These are phyloP conservation scores for Leccinum obscurum DNA, from an alignment of 768 basidiomycete genomes.

Conservation along the genomic window DNA sequence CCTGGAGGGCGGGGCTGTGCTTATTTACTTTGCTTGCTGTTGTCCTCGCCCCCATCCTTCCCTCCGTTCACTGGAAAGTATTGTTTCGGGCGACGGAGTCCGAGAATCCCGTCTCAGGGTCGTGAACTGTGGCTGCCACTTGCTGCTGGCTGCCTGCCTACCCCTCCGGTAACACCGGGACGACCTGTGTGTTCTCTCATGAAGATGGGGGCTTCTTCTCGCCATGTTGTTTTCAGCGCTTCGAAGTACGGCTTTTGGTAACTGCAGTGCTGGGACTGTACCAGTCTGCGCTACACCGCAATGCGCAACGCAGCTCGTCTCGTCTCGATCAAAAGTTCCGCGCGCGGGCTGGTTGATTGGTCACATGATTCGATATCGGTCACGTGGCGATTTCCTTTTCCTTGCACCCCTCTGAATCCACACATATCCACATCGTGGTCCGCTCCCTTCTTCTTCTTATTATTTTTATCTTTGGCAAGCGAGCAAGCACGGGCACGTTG, in stretches of 20 bases:
- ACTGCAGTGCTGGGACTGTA: background rate
- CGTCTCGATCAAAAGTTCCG: background rate
- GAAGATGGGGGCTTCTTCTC: background rate
- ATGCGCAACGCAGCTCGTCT: background rate
- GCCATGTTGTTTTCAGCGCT: background rate
- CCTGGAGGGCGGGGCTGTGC: constrained; percentile 20
- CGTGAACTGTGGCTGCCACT: background rate
- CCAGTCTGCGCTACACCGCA: background rate
- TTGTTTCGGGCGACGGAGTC: background rate
- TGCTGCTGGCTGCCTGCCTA: background rate
- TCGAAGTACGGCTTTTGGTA: background rate
- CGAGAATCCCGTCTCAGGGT: background rate
- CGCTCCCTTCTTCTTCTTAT: constrained; percentile 7
- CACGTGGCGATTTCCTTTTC: constrained; percentile 4
- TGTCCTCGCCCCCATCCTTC: constrained; percentile 8
- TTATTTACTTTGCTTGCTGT: constrained; percentile 12
- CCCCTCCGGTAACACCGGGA: background rate
- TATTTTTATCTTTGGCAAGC: background rate
- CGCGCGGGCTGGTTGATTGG: background rate
- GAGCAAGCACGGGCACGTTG: background rate
- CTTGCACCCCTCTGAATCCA: background rate
- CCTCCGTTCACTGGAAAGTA: background rate
- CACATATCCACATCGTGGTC: constrained; percentile 21
- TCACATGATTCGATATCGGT: background rate
- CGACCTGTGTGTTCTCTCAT: background rate